Conservation (phyloP, 768 basidiomycete genomes). For the Scleroderma bovista region DNA sequence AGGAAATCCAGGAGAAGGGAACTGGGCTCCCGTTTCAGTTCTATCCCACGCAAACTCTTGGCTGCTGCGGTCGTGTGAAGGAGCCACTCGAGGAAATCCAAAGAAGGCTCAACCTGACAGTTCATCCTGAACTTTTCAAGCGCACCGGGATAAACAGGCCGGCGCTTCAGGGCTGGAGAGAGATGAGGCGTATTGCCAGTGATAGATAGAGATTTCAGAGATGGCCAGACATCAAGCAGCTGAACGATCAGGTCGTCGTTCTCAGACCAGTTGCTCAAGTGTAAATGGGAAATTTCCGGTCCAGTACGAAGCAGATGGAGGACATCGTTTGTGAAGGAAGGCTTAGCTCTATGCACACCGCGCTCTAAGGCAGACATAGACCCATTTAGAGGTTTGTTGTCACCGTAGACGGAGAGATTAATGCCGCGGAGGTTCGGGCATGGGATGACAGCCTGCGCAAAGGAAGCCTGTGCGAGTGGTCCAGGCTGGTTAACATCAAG, state of each 20-base stretch:
- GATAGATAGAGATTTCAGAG: constrained; percentile 49
- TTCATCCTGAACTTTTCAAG: constrained; percentile 56
- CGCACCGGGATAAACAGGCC: constrained; percentile 39
- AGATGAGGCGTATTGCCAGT: constrained; percentile 54
- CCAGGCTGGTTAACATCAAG: constrained; percentile 67
- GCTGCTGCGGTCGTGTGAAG: constrained; percentile 49
- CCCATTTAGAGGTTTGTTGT: constrained; percentile 45
- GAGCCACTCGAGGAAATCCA: constrained; percentile 66
- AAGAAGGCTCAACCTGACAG: constrained; percentile 55
- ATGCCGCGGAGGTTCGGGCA: constrained; percentile 59
- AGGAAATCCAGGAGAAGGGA: constrained; percentile 50
- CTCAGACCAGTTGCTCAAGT: constrained; percentile 70
- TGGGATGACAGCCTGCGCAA: constrained; percentile 50
- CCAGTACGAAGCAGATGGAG: constrained; percentile 48
- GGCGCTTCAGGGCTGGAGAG: constrained; percentile 31
- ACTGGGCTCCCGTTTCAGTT: constrained; percentile 58
- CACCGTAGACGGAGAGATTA: constrained; percentile 55
- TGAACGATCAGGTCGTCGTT: constrained; percentile 51
- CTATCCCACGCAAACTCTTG: constrained; percentile 43
- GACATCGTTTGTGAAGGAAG: constrained; percentile 49
- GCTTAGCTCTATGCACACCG: constrained; percentile 40
- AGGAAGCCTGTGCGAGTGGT: constrained; percentile 48
- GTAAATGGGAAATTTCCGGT: constrained; percentile 47
- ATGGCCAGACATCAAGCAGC: constrained; percentile 60
- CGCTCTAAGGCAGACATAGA: constrained; percentile 41